phyloP scores from a whole-genome alignment of 1,139 yeast genomes.

The Zygoascus sp. region DNA sequence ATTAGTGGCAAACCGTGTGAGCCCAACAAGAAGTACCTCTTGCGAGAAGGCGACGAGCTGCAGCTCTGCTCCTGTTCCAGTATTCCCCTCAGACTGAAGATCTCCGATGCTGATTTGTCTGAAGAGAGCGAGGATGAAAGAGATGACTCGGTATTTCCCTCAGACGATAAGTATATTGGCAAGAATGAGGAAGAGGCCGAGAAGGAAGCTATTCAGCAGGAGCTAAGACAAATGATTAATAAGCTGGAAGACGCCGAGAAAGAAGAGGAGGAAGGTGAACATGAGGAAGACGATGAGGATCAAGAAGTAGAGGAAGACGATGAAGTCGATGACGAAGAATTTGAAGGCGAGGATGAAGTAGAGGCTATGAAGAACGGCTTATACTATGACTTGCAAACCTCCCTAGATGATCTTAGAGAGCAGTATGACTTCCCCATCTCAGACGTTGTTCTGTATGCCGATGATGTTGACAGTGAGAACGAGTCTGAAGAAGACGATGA shows the following conservation, averaged over 20 bases:
- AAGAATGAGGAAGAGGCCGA: constrained; percentile 28
- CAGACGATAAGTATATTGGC: constrained; percentile 18
- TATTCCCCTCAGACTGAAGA: constrained; percentile 4
- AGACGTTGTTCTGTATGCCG: not conserved
- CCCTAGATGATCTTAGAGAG: not conserved
- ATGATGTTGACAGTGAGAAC: constrained; percentile 8
- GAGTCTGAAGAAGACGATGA: constrained; percentile 12
- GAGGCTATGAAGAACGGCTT: too few species aligned
- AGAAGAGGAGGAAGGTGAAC: constrained; percentile 14
- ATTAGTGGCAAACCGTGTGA: constrained; percentile 14
- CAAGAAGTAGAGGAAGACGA: constrained; percentile 7
- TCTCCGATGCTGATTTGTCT: constrained; percentile 10
- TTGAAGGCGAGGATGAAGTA: constrained; percentile 7
- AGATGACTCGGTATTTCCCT: constrained; percentile 10
- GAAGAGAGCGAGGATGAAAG: constrained; percentile 12
- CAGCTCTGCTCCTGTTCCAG: constrained; percentile 40
- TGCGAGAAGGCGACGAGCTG: constrained; percentile 46
- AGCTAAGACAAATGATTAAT: not conserved
- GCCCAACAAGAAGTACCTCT: not conserved
- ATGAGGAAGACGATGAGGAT: constrained; percentile 10
- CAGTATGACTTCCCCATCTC: not conserved
- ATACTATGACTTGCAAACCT: not conserved
- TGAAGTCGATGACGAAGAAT: constrained; percentile 9
- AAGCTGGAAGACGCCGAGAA: not conserved
- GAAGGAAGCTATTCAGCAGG: constrained; percentile 12